Percentiles rank a stretch among this genome's conserved stretches.
Conservation (phyloP, 768 basidiomycete genomes). For the Scleroderma bovista region DNA sequence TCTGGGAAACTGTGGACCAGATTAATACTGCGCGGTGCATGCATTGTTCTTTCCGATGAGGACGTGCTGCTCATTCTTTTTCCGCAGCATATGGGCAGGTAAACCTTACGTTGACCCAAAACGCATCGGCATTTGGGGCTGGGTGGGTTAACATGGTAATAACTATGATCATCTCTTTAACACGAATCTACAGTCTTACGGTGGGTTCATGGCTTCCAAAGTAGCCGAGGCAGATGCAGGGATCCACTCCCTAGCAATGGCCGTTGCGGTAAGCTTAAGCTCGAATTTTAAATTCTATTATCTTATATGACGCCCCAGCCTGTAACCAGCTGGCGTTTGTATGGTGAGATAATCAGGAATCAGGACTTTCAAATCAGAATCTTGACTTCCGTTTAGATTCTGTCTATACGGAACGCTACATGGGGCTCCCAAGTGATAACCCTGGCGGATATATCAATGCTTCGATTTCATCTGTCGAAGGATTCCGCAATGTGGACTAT, state of each 20-base stretch:
- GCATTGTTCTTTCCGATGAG: constrained; percentile 6
- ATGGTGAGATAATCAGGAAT: constrained; percentile 43
- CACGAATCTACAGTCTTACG: constrained; percentile 63
- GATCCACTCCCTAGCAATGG: constrained; percentile 86
- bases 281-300: not conserved
- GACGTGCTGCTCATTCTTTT: not conserved
- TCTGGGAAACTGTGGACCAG: constrained; percentile 86
- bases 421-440: constrained; percentile 79
- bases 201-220: constrained; percentile 94
- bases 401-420: constrained; percentile 97
- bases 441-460: constrained; percentile 85
- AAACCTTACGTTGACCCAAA: constrained; percentile 85
- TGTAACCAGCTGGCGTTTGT: constrained; percentile 81
- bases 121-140: constrained; percentile 95
- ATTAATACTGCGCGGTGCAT: constrained; percentile 79
- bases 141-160: constrained; percentile 53
- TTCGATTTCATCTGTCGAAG: constrained; percentile 83
- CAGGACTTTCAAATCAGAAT: constrained; percentile 1
- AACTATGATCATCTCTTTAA: constrained; percentile 4
- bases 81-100: constrained; percentile 67
- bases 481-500: constrained; percentile 76
- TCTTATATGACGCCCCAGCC: constrained; percentile 42
- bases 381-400: constrained; percentile 50
- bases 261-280: constrained; percentile 59
- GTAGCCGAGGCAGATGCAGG: constrained; percentile 87